A percentile compares a stretch with the other conserved stretches of the same genome.
Conservation (phyloP, 2,329 filamentous ascomycete species). For the Colletotrichum sublineola region DNA sequence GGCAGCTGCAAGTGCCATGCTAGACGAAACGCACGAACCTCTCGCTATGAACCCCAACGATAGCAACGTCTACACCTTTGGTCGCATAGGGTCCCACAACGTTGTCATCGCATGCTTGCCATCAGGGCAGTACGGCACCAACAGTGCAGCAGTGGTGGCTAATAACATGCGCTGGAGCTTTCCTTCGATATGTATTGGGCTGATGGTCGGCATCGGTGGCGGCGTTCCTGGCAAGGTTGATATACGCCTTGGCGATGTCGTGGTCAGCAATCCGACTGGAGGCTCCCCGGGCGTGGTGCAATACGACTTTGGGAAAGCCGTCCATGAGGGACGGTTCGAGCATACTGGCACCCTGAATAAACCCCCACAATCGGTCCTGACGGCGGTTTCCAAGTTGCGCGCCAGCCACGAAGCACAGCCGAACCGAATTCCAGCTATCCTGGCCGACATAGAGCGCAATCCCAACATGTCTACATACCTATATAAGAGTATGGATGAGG, state of each 20-base stretch:
- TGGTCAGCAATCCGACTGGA: constrained; percentile 45
- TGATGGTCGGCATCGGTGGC: constrained; percentile 50
- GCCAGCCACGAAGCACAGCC: background rate
- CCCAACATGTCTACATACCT: background rate
- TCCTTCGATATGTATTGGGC: constrained; percentile 7
- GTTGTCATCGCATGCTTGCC: constrained; percentile 35
- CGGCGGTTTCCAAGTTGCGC: background rate
- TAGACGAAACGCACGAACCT: constrained; percentile 38
- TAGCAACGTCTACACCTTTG: constrained; percentile 8
- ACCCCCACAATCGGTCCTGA: background rate
- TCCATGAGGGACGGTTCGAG: background rate
- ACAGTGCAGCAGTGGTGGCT: background rate
- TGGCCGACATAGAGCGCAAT: background rate
- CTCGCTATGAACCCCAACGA: constrained; percentile 2
- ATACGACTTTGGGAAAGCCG: constrained; percentile 46
- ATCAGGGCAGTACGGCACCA: constrained; percentile 24
- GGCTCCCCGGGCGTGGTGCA: constrained; percentile 44
- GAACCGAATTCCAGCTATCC: background rate
- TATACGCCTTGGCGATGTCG: constrained; percentile 48
- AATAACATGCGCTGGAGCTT: constrained; percentile 44
- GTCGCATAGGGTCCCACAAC: constrained; percentile 10
- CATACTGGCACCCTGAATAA: background rate
- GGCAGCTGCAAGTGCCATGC: constrained; percentile 42
- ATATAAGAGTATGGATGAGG: background rate
- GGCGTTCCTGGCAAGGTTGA: constrained; percentile 42